Conservation (phyloP, 495 filamentous ascomycete genomes). For the Collariella sp. region DNA sequence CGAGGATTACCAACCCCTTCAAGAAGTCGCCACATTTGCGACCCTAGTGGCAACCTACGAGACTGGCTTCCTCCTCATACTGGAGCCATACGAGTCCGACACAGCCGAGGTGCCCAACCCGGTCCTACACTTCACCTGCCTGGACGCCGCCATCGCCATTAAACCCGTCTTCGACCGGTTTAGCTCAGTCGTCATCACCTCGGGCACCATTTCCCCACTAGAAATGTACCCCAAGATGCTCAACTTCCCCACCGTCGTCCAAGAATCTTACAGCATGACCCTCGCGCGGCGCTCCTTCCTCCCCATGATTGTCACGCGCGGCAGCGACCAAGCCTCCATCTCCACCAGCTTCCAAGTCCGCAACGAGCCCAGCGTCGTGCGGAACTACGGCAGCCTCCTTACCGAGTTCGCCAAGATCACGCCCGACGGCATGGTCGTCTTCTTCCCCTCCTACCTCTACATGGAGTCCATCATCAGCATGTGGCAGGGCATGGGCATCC, state of each 20-base stretch:
- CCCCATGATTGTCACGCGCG: slow-evolving; percentile 94
- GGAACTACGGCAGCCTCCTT: slow-evolving; percentile 89
- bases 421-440: slow-evolving; percentile 95
- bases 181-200: slow-evolving; percentile 96
- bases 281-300: slow-evolving; percentile 91
- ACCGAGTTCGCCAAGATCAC: slow-evolving; percentile 92
- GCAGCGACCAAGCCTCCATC: slow-evolving; percentile 84
- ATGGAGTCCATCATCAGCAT: slow-evolving; percentile 98
- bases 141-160: slow-evolving; percentile 97
- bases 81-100: slow-evolving; percentile 94
- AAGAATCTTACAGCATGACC: slow-evolving; percentile 97
- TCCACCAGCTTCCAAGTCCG: slow-evolving; percentile 88
- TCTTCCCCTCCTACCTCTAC: slow-evolving; percentile 98
- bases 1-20: slow-evolving; percentile 92
- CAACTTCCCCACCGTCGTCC: slow-evolving; percentile 79
- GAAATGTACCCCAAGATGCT: slow-evolving; percentile 99
- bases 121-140: slow-evolving; percentile 87
- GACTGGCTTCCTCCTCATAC: slow-evolving; percentile 89
- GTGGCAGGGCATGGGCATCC: slow-evolving; percentile 97
- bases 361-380: slow-evolving; percentile 86
- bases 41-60: slow-evolving; percentile 96
- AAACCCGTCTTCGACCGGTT: slow-evolving; percentile 97
- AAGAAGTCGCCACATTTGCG: slow-evolving; percentile 98
- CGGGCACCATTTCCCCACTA: slow-evolving; percentile 89
- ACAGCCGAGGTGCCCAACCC: slow-evolving; percentile 94